Evolutionary conservation across 106 monocot genomes (phyloP).

Genomic region (Acorus gramineus): DNA sequence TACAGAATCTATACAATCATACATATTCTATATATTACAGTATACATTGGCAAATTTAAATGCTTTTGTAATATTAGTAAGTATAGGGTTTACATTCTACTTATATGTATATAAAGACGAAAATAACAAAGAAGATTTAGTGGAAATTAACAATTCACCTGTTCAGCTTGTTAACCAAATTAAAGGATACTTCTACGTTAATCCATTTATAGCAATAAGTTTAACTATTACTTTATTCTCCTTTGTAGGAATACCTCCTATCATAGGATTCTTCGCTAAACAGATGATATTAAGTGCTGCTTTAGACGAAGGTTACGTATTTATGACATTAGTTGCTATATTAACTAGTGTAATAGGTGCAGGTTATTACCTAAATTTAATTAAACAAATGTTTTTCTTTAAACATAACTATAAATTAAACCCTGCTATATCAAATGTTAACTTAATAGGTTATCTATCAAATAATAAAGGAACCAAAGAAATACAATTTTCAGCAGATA

Average conservation of each 20-base stretch:
- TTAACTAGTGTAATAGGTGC: constrained; percentile 3
- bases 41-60: constrained; percentile 5
- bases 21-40: constrained; percentile 5
- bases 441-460: not conserved
- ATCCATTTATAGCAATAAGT: not conserved
- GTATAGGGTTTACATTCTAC: not conserved
- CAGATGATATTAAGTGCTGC: constrained; percentile 7
- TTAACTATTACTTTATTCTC: constrained; percentile 6
- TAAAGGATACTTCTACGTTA: constrained; percentile 6
- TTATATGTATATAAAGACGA: constrained; percentile 4
- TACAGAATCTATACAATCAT: constrained; percentile 3
- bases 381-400: constrained; percentile 8
- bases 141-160: constrained; percentile 3
- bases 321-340: constrained; percentile 8
- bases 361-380: constrained; percentile 4
- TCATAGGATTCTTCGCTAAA: constrained; percentile 6
- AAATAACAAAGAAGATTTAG: not conserved
- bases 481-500: too few species aligned
- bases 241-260: constrained; percentile 3
- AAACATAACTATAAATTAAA: not conserved
- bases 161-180: constrained; percentile 4
- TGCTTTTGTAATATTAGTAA: not conserved
- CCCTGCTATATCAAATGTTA: not conserved
- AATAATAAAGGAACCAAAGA: too few species aligned
- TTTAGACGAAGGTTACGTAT: constrained; percentile 5